These are phyloP conservation scores for Hyphopichia wangnamkhiaoensis DNA, from an alignment of 1,139 yeast genomes.

Conservation along the genomic window DNA sequence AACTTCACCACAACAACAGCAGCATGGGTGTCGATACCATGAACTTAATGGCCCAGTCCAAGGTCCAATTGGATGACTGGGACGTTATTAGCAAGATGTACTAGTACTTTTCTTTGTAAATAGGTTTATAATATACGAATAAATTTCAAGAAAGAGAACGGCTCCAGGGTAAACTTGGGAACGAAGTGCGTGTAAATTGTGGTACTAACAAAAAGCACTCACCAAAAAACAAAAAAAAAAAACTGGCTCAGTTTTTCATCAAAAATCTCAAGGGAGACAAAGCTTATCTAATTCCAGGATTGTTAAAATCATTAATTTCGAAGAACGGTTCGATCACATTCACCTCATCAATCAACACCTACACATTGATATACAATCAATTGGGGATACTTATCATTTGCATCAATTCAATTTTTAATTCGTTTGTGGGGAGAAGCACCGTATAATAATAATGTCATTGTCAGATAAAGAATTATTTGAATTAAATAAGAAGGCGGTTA, in stretches of 20 bases:
- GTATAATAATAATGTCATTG: conserved; percentile 23
- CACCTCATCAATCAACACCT: not conserved
- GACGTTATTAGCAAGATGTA: conserved; percentile 41
- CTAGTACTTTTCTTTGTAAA: conserved; percentile 6
- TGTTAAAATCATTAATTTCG: not conserved
- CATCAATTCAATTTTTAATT: not conserved
- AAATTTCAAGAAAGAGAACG: too few relatives aligned
- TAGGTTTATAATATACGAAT: too few relatives aligned
- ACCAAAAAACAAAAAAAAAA: not conserved
- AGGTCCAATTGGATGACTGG: conserved; percentile 41
- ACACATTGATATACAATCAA: not conserved
- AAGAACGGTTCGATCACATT: not conserved
- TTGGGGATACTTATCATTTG: not conserved
- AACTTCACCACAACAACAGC: conserved; percentile 20
- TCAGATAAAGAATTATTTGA: conserved; percentile 66
- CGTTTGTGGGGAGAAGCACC: not conserved
- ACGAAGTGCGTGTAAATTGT: not conserved
- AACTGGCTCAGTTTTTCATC: not conserved
- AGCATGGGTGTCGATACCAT: conserved; percentile 19
- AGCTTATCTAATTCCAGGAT: conserved; percentile 1
- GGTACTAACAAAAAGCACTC: not conserved
- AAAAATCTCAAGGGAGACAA: too few relatives aligned
- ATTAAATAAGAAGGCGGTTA: conserved; percentile 86
- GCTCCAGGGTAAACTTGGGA: conserved; percentile 1
- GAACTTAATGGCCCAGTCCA: conserved; percentile 26